Evolutionary conservation across 768 basidiomycete genomes (phyloP).

Genomic region (Megacollybia marginata): DNA sequence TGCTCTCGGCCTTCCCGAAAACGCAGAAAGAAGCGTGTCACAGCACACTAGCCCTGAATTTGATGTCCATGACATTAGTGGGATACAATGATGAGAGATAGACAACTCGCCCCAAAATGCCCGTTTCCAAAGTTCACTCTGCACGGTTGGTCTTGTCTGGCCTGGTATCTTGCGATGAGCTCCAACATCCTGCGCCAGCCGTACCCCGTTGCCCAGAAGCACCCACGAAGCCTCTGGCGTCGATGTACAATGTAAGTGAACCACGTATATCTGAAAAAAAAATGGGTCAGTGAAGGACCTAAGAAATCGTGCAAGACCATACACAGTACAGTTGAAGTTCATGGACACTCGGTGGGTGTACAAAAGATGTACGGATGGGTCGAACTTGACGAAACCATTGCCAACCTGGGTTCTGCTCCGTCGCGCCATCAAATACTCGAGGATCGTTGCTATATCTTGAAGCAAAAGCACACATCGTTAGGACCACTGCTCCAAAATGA

Average conservation of each 20-base stretch:
- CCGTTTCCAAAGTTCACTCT: not conserved
- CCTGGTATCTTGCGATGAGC: not conserved
- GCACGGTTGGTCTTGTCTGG: not conserved
- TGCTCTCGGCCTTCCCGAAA: not conserved
- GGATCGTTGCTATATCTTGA: constrained; percentile 8
- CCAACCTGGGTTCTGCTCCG: not conserved
- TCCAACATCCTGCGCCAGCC: not conserved
- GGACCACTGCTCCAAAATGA: constrained; percentile 34
- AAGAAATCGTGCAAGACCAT: not conserved
- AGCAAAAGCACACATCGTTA: constrained; percentile 46
- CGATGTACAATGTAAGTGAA: too few species aligned
- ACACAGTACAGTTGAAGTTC: not conserved
- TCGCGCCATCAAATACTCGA: not conserved
- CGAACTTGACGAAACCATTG: not conserved
- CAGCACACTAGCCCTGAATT: not conserved
- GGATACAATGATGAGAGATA: not conserved
- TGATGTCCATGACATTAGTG: not conserved
- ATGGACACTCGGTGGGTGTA: not conserved
- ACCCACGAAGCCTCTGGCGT: not conserved
- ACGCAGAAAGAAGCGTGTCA: not conserved
- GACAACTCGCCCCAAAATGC: not conserved
- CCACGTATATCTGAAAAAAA: too few species aligned
- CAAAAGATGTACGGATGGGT: not conserved
- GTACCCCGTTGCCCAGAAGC: not conserved
- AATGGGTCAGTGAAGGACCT: too few species aligned